Evolutionary conservation across 2,329 filamentous ascomycete species (phyloP), one percentile per base, ranked within the genome.

Genomic region (Aspergillus terreus): DNA sequence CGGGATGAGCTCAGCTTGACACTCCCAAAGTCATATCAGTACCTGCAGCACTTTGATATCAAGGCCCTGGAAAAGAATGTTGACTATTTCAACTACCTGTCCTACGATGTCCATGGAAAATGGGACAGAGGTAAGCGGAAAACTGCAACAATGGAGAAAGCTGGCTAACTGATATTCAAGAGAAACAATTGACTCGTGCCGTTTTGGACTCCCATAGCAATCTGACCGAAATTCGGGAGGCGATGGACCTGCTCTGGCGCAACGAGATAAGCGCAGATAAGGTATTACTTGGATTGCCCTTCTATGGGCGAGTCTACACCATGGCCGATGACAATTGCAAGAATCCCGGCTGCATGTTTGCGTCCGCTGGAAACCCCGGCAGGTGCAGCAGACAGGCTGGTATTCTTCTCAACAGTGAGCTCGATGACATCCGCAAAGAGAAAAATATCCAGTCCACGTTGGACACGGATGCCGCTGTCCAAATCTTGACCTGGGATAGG

Each of bases 361-460:
- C 17, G 2, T 56, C 49, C 12, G 66, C 58, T 3, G 68, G 54
- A 6, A 43, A 56, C 1, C 41, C 41, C 1, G 69, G 71, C 2
- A 11, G 33, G 1, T 75, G 72, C 48, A 65, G 65, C 0, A 52
- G 52, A 9, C 59, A 62, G 0, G 23, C 57, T 0, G 71, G 71
- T 3, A 56, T 67, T 2, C 51, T 74, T n/a, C 57, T 62, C 1
- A 57, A 62, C 15, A 54, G 57, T n/a, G 72, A 75, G 56, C 69
- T 73, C 38, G 52, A 57, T 21, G 49, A 63, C 9, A 66, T 70
- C 42, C 60, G 64, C 19, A 49, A 56, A 6, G 44, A 58, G 1
- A 58, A 56, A 11, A 32, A 46, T 3, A 17, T 53, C 9, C 23
- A 30, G n/a, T 17, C 49, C 6, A 40, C 30, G 6, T 27, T 32